Base-by-base conservation (phyloP, 345 rosid genomes). In the Arabis alpina region DNA sequence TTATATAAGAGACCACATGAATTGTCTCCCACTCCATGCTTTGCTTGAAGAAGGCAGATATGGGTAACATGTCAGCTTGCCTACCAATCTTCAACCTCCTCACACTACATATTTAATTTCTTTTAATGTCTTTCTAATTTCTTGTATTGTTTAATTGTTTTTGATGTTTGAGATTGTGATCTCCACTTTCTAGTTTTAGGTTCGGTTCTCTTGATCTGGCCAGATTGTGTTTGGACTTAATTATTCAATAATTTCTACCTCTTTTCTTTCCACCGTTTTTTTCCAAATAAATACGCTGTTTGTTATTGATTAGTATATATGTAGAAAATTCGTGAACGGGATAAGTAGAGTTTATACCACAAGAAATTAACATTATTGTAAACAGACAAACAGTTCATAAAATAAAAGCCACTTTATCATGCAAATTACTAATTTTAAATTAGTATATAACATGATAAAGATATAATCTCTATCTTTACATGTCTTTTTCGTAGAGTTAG, bases 1-100 rank as follows among this genome's bases (percentile, higher is more conserved):
- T 66, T 68, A 54, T 45, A 70, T 75, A 80, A 83, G 75, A 79
- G 79, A 87, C 79, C 91, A 86, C 89, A 83, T 85, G 96, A 87
- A 81, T 84, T 86, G 93, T 87, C 85, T 82, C 86, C 89, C 87
- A 87, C 91, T 72, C 86, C 91, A 71, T 82, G 80, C 84, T 79
- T 80, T 70, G 82, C 70, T 88, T 86, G 67, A 83, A 87, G 76
- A 71, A 77, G 85, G 74, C 68, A 80, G 79, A 73, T 81, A 82
- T 83, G 85, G 88, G 87, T 78, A 80, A 72, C 86, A 84, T 87
- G 93, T 82, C 95, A 83, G 77, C 61, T 81, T 87, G 82, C 89
- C 82, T 76, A 82, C 80, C 77, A 81, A 77, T 74, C 77, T 78
- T 68, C 70, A 75, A 61, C 74, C 60, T 75, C 69, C 68, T 44